A percentile compares a stretch with the other conserved stretches of the same genome.
Conservation (phyloP, 2,329 filamentous ascomycete species). For the Venturia carpophila region DNA sequence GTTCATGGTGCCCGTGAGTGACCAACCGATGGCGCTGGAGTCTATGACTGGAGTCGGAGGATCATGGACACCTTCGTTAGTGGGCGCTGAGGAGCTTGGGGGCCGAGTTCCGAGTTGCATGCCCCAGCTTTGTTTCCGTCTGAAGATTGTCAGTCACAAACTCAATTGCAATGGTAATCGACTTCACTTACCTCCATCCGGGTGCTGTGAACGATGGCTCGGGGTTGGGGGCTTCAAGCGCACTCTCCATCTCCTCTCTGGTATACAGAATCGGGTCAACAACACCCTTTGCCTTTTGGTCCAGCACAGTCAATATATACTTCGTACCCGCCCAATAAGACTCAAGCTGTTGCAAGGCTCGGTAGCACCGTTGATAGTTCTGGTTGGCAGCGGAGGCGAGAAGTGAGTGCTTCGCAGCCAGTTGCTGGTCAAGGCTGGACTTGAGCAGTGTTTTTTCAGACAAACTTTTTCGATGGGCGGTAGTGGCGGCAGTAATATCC, state of each 20-base stretch:
- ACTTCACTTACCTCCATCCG: conserved; percentile 40
- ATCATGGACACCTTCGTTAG: not conserved
- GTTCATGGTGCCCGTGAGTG: conserved; percentile 78
- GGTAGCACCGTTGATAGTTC: conserved; percentile 82
- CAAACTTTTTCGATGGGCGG: not conserved
- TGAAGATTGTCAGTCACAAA: not conserved
- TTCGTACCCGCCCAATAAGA: conserved; percentile 79
- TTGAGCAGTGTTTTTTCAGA: conserved; percentile 9
- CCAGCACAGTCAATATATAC: conserved; percentile 78
- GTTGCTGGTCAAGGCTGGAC: conserved; percentile 30
- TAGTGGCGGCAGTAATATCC: conserved; percentile 5
- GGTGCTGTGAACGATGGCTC: conserved; percentile 44
- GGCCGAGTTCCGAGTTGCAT: not conserved
- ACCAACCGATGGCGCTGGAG: conserved; percentile 62
- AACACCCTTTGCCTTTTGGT: conserved; percentile 81
- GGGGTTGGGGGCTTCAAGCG: conserved; percentile 46
- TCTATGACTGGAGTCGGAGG: conserved; percentile 8
- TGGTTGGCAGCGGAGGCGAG: conserved; percentile 75
- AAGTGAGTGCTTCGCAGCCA: conserved; percentile 60
- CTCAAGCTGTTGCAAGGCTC: conserved; percentile 72
- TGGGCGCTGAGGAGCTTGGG: conserved; percentile 24
- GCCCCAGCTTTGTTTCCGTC: conserved; percentile 39
- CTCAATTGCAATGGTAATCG: conserved; percentile 38
- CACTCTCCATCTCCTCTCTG: conserved; percentile 69
- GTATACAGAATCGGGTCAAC: conserved; percentile 63